phyloP scores from a whole-genome alignment of 2,329 filamentous ascomycete species.

The Ambrosiella xylebori region DNA sequence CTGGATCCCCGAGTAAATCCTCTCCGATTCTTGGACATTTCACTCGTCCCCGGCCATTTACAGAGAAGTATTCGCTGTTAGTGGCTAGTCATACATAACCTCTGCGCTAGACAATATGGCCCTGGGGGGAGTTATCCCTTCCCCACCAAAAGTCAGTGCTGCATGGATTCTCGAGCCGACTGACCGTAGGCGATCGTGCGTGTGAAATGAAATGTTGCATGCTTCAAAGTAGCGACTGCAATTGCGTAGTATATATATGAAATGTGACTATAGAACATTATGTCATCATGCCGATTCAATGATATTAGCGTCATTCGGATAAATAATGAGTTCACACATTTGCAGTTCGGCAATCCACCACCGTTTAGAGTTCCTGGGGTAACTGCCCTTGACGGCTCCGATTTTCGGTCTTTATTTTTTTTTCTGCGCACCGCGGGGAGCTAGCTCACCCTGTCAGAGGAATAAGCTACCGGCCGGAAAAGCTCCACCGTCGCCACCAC shows the following conservation, averaged over 20 bases:
- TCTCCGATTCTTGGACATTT: not conserved
- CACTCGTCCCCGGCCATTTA: not conserved
- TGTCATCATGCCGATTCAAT: too few species aligned
- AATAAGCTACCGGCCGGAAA: not conserved
- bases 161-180: not conserved
- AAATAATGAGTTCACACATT: not conserved
- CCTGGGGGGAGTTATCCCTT: not conserved
- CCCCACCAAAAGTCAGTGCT: not conserved
- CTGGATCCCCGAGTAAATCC: not conserved
- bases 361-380: not conserved
- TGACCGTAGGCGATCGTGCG: too few species aligned
- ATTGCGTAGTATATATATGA: too few species aligned
- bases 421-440: not conserved
- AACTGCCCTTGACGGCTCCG: slow-evolving; percentile 8
- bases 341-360: not conserved
- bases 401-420: slow-evolving; percentile 11
- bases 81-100: not conserved
- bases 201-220: not conserved
- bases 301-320: too few species aligned
- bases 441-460: not conserved
- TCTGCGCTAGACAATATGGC: not conserved
- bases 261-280: too few species aligned
- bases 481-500: not conserved
- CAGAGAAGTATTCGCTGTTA: not conserved
- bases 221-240: too few species aligned